These are phyloP conservation scores for Lachnellula willkommii DNA, from an alignment of 2,329 filamentous ascomycete species.

Conservation along the genomic window DNA sequence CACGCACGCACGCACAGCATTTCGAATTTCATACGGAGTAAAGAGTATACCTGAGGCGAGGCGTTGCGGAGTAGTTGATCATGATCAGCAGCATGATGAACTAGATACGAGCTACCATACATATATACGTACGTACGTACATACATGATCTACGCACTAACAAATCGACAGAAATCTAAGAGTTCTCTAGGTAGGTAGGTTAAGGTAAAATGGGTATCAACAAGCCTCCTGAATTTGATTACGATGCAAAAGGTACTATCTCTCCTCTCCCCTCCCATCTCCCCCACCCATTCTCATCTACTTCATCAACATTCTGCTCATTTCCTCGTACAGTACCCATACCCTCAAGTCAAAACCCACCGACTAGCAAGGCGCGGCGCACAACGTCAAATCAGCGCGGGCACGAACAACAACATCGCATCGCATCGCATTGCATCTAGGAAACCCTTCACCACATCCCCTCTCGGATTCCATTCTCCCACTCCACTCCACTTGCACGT, in stretches of 20 bases:
- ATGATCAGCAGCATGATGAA: no score
- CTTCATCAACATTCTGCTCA: not conserved
- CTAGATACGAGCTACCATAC: no score
- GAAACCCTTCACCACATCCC: not conserved
- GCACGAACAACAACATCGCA: not conserved
- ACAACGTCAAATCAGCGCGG: not conserved
- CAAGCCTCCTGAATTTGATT: slow-evolving; percentile 3
- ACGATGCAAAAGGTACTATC: not conserved
- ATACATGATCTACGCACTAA: no score
- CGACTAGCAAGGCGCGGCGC: not conserved
- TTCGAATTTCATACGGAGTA: no score
- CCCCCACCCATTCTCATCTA: not conserved
- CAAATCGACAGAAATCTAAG: no score
- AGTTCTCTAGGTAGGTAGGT: no score
- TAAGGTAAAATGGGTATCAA: slow-evolving; percentile 1
- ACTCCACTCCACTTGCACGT: no score
- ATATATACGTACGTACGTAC: no score
- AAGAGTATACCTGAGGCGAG: no score
- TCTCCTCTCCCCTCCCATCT: not conserved
- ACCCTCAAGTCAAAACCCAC: not conserved
- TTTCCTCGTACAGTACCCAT: not conserved
- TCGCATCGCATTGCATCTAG: not conserved
- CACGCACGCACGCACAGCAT: no score
- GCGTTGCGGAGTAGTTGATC: no score
- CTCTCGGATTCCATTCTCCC: not conserved